Conservation (phyloP, 371 early-diverging fungal genomes). For the Blakeslea trispora region DNA sequence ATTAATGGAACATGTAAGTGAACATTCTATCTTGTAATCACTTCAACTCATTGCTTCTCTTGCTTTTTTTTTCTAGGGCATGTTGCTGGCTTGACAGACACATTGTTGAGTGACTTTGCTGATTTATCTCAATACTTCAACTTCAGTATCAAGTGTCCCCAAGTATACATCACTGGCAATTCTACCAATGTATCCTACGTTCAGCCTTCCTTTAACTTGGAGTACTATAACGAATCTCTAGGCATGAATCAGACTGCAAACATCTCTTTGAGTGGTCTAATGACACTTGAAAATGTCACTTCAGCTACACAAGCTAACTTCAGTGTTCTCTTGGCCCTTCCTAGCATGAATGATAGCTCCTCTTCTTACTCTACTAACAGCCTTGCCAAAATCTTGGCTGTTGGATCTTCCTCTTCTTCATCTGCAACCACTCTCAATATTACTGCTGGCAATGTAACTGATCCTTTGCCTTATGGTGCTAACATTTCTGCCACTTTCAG, state of each 20-base stretch:
- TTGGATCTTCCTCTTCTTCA: background rate
- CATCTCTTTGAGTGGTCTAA: constrained; percentile 10
- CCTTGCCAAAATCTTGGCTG: constrained; percentile 3
- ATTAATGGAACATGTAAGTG: constrained; percentile 21
- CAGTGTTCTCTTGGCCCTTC: constrained; percentile 6
- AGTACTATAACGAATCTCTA: constrained; percentile 4
- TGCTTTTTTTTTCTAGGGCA: constrained; percentile 9
- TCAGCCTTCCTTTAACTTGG: constrained; percentile 9
- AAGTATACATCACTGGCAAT: constrained; percentile 8
- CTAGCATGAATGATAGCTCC: background rate
- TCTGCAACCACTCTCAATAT: background rate
- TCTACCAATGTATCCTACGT: constrained; percentile 1
- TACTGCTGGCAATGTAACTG: constrained; percentile 1
- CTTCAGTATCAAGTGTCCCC: constrained; percentile 11
- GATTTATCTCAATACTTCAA: background rate
- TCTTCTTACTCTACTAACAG: constrained; percentile 1
- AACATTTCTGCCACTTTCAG: constrained; percentile 4
- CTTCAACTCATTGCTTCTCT: too few relatives aligned
- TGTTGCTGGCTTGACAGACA: constrained; percentile 3
- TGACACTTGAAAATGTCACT: constrained; percentile 3
- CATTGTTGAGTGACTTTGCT: background rate
- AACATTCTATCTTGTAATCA: too few relatives aligned
- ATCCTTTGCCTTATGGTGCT: constrained; percentile 17
- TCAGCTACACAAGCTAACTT: constrained; percentile 6
- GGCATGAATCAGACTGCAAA: background rate